Conservation (phyloP, 257 asterid species). For the Nemophila menziesii region DNA sequence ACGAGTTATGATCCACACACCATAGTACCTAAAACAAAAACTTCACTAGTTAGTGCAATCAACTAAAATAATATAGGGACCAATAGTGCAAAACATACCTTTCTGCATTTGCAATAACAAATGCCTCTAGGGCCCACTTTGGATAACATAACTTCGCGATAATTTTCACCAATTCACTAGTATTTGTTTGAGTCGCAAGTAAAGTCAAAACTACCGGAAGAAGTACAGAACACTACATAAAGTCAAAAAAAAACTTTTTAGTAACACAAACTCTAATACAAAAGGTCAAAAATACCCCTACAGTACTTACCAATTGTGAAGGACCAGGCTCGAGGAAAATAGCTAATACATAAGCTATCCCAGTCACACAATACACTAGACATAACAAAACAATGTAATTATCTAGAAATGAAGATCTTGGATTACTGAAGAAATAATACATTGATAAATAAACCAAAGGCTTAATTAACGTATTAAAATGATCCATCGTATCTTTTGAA, state of each 20-base stretch:
- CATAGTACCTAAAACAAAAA: conserved; percentile 2
- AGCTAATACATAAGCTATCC: conserved; percentile 72
- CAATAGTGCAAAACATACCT: no score
- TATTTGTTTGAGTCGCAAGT: conserved; percentile 47
- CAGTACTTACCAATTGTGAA: conserved; percentile 78
- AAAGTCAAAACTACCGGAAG: conserved; percentile 92
- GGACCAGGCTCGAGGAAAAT: conserved; percentile 90
- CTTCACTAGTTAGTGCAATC: background rate
- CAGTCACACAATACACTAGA: conserved; percentile 88
- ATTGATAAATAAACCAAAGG: conserved; percentile 87
- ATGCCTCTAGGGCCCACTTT: conserved; percentile 92
- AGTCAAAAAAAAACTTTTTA: conserved; percentile 7
- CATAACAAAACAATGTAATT: conserved; percentile 74
- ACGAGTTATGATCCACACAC: conserved; percentile 43
- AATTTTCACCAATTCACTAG: conserved; percentile 29
- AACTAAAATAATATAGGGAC: background rate
- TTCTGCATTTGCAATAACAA: conserved; percentile 74
- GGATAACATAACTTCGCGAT: conserved; percentile 59
- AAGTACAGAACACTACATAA: conserved; percentile 59
- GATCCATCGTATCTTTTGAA: conserved; percentile 82
- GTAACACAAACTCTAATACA: background rate
- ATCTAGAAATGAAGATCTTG: conserved; percentile 58
- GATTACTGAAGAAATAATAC: conserved; percentile 91
- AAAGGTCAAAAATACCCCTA: conserved; percentile 1
- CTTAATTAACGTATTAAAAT: conserved; percentile 67